Percentiles rank a stretch among this genome's conserved stretches.
Conservation (phyloP, 192 early-diverging fungal genomes). For the Helicostylum pulchrum region DNA sequence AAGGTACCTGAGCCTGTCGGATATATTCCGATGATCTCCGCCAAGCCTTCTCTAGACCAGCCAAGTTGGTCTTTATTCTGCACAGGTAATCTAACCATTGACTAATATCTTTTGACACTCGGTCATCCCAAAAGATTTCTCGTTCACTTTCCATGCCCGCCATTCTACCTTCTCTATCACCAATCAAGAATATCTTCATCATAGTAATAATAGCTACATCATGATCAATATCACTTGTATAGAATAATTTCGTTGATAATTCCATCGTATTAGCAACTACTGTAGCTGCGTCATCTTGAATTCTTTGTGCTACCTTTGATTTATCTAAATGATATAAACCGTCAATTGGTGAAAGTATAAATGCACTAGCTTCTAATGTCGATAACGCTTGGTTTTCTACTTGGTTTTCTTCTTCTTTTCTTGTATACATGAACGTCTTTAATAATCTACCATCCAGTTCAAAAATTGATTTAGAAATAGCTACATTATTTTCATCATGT, state of each 20-base stretch:
- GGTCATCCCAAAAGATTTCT: conserved; percentile 29
- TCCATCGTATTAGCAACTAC: neutral
- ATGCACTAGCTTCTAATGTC: conserved; percentile 10
- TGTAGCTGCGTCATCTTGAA: neutral
- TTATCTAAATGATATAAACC: conserved; percentile 36
- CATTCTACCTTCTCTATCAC: conserved; percentile 30
- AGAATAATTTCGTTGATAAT: neutral
- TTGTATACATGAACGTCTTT: conserved; percentile 18
- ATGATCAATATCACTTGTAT: conserved; percentile 1
- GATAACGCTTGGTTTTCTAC: neutral
- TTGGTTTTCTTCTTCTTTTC: neutral
- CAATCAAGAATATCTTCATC: conserved; percentile 37
- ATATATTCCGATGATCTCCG: conserved; percentile 27
- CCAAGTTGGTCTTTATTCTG: neutral
- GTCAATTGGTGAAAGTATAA: conserved; percentile 33
- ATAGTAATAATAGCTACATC: conserved; percentile 13
- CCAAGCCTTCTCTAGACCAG: conserved; percentile 29
- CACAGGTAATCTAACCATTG: conserved; percentile 16
- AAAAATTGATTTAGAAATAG: conserved; percentile 19
- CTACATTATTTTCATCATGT: neutral
- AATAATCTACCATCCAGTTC: conserved; percentile 19
- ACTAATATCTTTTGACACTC: conserved; percentile 17
- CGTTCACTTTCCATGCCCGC: conserved; percentile 17
- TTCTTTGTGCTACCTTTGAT: conserved; percentile 17
- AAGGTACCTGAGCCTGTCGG: conserved; percentile 33